phyloP scores from a whole-genome alignment of 495 filamentous ascomycete genomes.

The Penicillium longicatenatum region DNA sequence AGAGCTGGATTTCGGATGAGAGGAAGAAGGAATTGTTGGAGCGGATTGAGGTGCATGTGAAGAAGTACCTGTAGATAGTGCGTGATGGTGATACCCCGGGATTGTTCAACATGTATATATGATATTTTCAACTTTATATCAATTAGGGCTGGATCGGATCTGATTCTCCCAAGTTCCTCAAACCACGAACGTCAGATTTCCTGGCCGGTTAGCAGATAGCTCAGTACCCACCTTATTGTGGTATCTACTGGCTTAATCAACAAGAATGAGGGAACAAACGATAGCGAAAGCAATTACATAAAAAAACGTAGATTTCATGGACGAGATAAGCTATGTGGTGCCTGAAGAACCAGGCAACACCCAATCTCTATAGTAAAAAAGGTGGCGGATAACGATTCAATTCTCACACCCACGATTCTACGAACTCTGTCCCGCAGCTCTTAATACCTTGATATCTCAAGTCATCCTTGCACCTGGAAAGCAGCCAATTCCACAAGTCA shows the following conservation, averaged over 20 bases:
- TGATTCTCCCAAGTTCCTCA: constrained; percentile 1
- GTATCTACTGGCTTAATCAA: neutral
- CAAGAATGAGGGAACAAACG: too few species aligned
- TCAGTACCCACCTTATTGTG: neutral
- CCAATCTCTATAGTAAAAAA: too few species aligned
- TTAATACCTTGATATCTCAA: constrained; percentile 3
- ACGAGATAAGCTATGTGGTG: too few species aligned
- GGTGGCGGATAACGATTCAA: too few species aligned
- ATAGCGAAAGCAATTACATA: too few species aligned
- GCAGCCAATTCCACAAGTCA: constrained; percentile 1
- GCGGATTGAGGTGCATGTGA: constrained; percentile 41
- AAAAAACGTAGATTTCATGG: too few species aligned
- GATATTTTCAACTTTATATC: constrained; percentile 6
- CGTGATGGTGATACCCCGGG: neutral
- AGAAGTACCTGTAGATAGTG: constrained; percentile 25
- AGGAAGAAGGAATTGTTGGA: constrained; percentile 43
- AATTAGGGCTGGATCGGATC: neutral
- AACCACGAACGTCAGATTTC: neutral
- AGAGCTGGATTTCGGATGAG: constrained; percentile 56
- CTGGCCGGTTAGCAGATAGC: too few species aligned
- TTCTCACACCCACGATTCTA: neutral
- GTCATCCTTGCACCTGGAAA: neutral
- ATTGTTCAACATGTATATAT: constrained; percentile 15
- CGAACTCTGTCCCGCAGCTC: neutral
- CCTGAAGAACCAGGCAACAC: too few species aligned